Conservation (phyloP, 1,139 yeast genomes). For the Taiozyma sp. region DNA sequence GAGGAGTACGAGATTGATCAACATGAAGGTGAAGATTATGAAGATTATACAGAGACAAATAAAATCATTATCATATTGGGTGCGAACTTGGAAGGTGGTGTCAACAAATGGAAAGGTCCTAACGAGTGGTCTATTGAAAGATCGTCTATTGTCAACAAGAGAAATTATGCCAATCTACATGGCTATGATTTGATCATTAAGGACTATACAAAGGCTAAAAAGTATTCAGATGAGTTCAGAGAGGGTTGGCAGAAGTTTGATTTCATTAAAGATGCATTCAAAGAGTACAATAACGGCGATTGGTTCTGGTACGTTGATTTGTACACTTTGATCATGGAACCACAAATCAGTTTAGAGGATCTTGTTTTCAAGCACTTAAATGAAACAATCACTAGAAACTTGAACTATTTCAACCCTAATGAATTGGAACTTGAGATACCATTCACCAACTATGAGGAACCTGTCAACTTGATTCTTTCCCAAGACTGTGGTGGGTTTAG, state of each 20-base stretch:
- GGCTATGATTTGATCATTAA: conserved; percentile 30
- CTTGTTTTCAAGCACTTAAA: conserved; percentile 26
- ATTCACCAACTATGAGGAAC: conserved; percentile 21
- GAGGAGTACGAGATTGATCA: conserved; percentile 11
- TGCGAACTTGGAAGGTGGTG: conserved; percentile 32
- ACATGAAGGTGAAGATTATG: not conserved
- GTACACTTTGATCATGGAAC: conserved; percentile 33
- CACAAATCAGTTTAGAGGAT: conserved; percentile 28
- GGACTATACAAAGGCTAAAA: conserved; percentile 29
- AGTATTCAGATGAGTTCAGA: conserved; percentile 31
- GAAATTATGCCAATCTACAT: conserved; percentile 29
- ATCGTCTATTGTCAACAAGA: conserved; percentile 29
- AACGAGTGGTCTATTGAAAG: conserved; percentile 33
- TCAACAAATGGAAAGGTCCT: conserved; percentile 30
- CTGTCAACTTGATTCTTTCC: conserved; percentile 28
- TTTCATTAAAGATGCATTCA: conserved; percentile 27
- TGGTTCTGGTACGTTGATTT: conserved; percentile 35
- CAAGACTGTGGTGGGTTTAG: conserved; percentile 32
- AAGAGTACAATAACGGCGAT: conserved; percentile 27
- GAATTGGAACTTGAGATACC: conserved; percentile 20
- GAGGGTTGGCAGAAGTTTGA: conserved; percentile 37
- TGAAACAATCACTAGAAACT: conserved; percentile 23
- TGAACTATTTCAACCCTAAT: conserved; percentile 30
- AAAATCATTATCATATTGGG: conserved; percentile 30
- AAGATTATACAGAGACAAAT: conserved; percentile 16